phyloP scores from a whole-genome alignment of 352 stramenopile species.

The Phytophthora vignae region DNA sequence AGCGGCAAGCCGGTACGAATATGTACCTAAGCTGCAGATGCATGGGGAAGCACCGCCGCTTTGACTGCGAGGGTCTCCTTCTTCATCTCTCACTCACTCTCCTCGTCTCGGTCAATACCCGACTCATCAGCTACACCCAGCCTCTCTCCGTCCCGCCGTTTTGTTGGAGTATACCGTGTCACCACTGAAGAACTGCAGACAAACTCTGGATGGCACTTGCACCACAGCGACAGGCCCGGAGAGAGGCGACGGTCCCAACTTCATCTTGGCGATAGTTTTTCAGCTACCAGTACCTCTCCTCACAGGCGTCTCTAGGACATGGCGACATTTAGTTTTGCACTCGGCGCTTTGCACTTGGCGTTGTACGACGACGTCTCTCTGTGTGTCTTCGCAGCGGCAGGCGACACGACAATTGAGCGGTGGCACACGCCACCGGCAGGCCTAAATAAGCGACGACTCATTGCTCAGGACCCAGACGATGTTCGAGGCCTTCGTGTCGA shows the following conservation, averaged over 20 bases:
- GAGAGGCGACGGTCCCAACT: slow-evolving; percentile 6
- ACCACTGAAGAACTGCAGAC: slow-evolving; percentile 6
- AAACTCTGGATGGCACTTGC: background rate
- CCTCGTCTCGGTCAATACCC: slow-evolving; percentile 19
- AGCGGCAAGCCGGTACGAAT: background rate
- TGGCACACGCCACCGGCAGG: slow-evolving; percentile 3
- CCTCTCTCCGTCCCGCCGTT: slow-evolving; percentile 6
- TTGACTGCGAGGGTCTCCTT: slow-evolving; percentile 1
- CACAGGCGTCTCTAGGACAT: slow-evolving; percentile 2
- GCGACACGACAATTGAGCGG: background rate
- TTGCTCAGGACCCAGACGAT: slow-evolving; percentile 86
- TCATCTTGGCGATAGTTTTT: slow-evolving; percentile 18
- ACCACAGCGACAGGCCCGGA: background rate
- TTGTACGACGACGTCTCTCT: slow-evolving; percentile 5
- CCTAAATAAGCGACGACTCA: slow-evolving; percentile 88
- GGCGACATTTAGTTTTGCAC: background rate
- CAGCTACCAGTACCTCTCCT: slow-evolving; percentile 27
- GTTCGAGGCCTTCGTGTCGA: slow-evolving; percentile 86
- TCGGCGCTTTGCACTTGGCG: background rate
- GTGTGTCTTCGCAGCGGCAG: slow-evolving; percentile 7
- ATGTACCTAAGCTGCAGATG: slow-evolving; percentile 3
- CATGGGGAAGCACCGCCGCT: slow-evolving; percentile 1
- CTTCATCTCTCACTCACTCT: slow-evolving; percentile 5
- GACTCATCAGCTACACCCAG: slow-evolving; percentile 14
- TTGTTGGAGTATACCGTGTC: slow-evolving; percentile 1